Percentiles rank a stretch among this genome's conserved stretches.
Evolutionary conservation across 1,139 yeast species (phyloP).

Genomic region (Schwanniomyces etchellsii): DNA sequence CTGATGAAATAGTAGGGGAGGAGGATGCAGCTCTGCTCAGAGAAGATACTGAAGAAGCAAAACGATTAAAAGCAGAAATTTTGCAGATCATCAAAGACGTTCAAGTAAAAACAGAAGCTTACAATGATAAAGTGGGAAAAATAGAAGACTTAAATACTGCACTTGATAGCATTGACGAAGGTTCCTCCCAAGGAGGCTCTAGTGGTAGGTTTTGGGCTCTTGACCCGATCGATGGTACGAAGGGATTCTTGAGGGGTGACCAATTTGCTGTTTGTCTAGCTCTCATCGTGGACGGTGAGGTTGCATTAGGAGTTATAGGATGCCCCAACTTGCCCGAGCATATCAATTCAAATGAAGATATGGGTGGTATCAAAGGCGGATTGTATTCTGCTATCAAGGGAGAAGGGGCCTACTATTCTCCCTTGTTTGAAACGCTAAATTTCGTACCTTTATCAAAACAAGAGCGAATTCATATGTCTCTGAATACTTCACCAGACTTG

Average conservation of each 20-base stretch:
- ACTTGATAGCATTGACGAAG: constrained; percentile 67
- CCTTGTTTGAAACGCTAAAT: constrained; percentile 27
- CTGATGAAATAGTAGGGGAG: constrained; percentile 88
- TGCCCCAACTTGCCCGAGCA: constrained; percentile 81
- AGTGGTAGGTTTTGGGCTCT: constrained; percentile 91
- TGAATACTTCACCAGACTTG: constrained; percentile 32
- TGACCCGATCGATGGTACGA: constrained; percentile 98
- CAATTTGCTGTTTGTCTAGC: constrained; percentile 97
- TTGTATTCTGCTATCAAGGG: constrained; percentile 73
- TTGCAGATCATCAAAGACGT: constrained; percentile 43
- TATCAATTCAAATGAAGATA: constrained; percentile 33
- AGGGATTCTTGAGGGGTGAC: constrained; percentile 92
- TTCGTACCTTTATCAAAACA: constrained; percentile 34
- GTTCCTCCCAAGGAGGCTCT: constrained; percentile 71
- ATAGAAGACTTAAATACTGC: constrained; percentile 45
- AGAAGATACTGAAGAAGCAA: constrained; percentile 34
- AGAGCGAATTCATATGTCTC: constrained; percentile 38
- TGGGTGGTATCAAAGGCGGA: constrained; percentile 50
- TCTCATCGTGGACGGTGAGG: constrained; percentile 76
- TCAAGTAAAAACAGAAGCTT: constrained; percentile 27
- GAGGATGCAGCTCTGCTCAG: constrained; percentile 73
- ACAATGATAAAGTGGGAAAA: constrained; percentile 28
- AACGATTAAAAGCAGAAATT: constrained; percentile 35
- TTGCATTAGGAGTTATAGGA: constrained; percentile 87
- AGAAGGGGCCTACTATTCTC: constrained; percentile 62